Evolutionary conservation across 345 rosid genomes (phyloP), one percentile per base, ranked within the genome.

Genomic region (Pistacia vera): DNA sequence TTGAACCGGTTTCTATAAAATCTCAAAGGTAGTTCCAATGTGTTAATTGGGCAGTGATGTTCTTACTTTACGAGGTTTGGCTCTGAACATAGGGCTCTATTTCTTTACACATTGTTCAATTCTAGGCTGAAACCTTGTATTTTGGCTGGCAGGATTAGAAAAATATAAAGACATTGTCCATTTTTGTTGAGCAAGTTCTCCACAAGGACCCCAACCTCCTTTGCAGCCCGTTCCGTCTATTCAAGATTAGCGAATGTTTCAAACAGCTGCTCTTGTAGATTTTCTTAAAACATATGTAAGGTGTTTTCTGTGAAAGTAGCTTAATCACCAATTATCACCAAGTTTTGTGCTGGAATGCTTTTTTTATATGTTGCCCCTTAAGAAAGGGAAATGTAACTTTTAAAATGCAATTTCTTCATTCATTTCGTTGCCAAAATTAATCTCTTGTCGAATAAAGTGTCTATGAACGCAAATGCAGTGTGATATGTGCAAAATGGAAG

Each of bases 81-180:
- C 49, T 36, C 16, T 69, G 48, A 54, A 54, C 57, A 54, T 13
- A 54, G 57, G 8, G 57, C 20, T 54, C 5, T 54, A 13, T 54
- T 11, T 20, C 12, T 68, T 28, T 68, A 33, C 58, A 35, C 25
- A 1, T 12, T 68, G 8, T 44, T 51, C 41, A 41, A 66, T 56
- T 13, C 36, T 60, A 60, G 25, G 60, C 38, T 49, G 54, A 17
- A 62, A 48, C 20, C 38, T 76, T 76, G 30, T n/a, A 49, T 35
- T 38, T 30, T 68, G 4, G 41, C 17, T 7, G 49, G 59, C 58
- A 68, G 79, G 59, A 68, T 35, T 68, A 60, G 33, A 54, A 54
- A 54, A 54, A 16, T 54, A 63, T 33, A 60, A 35, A 17, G 4
- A 14, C 46, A 61, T 18, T 41, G 25, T 33, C 11, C 58, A 56